These are phyloP conservation scores for Coemansia furcata DNA, from an alignment of 192 early-diverging fungal species.

Conservation along the genomic window DNA sequence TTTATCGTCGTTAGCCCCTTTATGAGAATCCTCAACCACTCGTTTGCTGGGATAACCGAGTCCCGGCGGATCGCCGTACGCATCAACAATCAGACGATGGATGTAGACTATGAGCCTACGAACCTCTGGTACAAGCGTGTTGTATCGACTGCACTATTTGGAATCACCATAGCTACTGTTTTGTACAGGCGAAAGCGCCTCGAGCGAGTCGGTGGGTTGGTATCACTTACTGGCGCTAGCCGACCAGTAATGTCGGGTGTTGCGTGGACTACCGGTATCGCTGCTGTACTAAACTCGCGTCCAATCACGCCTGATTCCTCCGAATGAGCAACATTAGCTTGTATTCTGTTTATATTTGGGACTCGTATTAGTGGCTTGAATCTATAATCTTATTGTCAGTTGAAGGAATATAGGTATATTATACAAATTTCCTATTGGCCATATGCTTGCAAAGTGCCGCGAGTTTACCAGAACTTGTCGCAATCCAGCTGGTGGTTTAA, in stretches of 20 bases:
- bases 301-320: neutral
- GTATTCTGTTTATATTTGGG: neutral
- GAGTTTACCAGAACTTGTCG: neutral
- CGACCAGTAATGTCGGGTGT: slow-evolving; percentile 34
- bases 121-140: slow-evolving; percentile 27
- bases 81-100: slow-evolving; percentile 20
- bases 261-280: slow-evolving; percentile 38
- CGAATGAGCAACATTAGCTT: neutral
- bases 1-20: slow-evolving; percentile 30
- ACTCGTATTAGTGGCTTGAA: neutral
- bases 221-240: slow-evolving; percentile 45
- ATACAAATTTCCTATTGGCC: neutral
- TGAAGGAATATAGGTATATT: neutral
- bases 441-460: neutral
- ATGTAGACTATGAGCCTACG: slow-evolving; percentile 42
- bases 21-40: slow-evolving; percentile 33
- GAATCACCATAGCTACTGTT: slow-evolving; percentile 17
- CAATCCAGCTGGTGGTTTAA: neutral
- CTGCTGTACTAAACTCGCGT: slow-evolving; percentile 30
- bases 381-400: neutral
- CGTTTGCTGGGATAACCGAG: slow-evolving; percentile 44
- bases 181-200: slow-evolving; percentile 39
- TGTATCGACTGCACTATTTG: slow-evolving; percentile 17
- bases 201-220: slow-evolving; percentile 26
- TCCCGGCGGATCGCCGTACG: slow-evolving; percentile 29